Evolutionary conservation across 2,329 filamentous ascomycete species (phyloP).

Genomic region (Ceratocystis lukuohia): DNA sequence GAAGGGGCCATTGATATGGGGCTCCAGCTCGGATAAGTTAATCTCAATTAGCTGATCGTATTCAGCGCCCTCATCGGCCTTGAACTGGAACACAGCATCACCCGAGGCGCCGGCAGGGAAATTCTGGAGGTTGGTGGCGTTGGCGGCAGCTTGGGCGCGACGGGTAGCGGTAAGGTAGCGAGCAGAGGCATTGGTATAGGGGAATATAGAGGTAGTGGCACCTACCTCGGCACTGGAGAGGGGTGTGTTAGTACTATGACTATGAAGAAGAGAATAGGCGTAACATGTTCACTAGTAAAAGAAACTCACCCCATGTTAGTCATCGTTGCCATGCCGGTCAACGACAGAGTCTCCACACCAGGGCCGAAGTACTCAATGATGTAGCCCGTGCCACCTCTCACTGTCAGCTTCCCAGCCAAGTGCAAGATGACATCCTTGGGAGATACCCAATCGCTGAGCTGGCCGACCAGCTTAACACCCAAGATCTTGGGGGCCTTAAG

Average conservation of each 20-base stretch:
- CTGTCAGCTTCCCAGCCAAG: conserved; percentile 78
- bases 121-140: conserved; percentile 47
- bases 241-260: background rate
- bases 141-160: conserved; percentile 46
- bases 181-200: conserved; percentile 70
- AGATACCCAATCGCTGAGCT: conserved; percentile 78
- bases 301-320: conserved; percentile 59
- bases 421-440: conserved; percentile 93
- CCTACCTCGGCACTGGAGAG: conserved; percentile 55
- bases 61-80: conserved; percentile 64
- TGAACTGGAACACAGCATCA: conserved; percentile 49
- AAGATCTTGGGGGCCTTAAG: conserved; percentile 86
- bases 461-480: conserved; percentile 70
- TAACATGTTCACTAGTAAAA: background rate
- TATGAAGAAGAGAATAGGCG: background rate
- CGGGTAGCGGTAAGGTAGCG: conserved; percentile 81
- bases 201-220: conserved; percentile 92
- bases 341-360: conserved; percentile 77
- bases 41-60: conserved; percentile 90
- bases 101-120: conserved; percentile 35
- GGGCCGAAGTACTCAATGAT: conserved; percentile 91
- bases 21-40: conserved; percentile 78
- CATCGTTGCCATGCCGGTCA: conserved; percentile 84
- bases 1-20: conserved; percentile 93
- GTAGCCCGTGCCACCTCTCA: conserved; percentile 84